phyloP scores from a whole-genome alignment of 192 early-diverging fungal genomes.

The Coemansia javaensis region DNA sequence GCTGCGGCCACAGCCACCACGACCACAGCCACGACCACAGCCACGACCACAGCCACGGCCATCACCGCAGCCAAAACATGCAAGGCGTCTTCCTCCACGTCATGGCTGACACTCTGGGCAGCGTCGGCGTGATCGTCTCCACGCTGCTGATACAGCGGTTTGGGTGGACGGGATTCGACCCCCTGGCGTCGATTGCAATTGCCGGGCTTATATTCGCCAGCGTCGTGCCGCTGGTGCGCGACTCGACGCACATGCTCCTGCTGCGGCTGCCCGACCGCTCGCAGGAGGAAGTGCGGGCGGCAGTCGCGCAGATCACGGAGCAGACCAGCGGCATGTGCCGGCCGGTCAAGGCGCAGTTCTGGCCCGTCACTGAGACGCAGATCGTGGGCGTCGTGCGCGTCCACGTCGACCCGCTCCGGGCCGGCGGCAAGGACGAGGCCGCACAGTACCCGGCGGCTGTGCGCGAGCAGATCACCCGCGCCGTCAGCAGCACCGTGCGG shows the following conservation, averaged over 20 bases:
- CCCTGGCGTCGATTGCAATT: constrained; percentile 89
- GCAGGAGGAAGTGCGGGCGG: constrained; percentile 20
- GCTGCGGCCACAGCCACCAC: constrained; percentile 58
- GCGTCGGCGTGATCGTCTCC: constrained; percentile 93
- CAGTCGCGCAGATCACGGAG: constrained; percentile 12
- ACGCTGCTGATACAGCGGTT: constrained; percentile 82
- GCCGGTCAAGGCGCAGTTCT: constrained; percentile 33
- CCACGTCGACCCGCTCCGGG: constrained; percentile 5
- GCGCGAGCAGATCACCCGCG: constrained; percentile 7
- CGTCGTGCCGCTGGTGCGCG: constrained; percentile 77
- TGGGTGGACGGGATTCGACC: constrained; percentile 95
- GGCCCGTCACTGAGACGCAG: constrained; percentile 42
- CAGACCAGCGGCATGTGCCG: constrained; percentile 5
- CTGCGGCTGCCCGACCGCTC: constrained; percentile 40
- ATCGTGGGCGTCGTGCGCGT: constrained; percentile 34
- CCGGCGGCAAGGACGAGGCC: constrained; percentile 12
- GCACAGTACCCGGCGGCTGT: constrained; percentile 14
- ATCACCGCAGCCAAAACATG: constrained; percentile 77
- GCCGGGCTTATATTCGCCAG: constrained; percentile 79
- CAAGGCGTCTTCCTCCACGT: constrained; percentile 93
- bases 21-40: constrained; percentile 55
- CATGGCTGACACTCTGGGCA: constrained; percentile 90
- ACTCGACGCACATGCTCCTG: constrained; percentile 56
- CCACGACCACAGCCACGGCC: constrained; percentile 35
- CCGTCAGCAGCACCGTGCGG: constrained; percentile 14